Evolutionary conservation across 164 flowering plant genomes (phyloP), one percentile per base, ranked within the genome.

Genomic region (Cinnamomum chago): DNA sequence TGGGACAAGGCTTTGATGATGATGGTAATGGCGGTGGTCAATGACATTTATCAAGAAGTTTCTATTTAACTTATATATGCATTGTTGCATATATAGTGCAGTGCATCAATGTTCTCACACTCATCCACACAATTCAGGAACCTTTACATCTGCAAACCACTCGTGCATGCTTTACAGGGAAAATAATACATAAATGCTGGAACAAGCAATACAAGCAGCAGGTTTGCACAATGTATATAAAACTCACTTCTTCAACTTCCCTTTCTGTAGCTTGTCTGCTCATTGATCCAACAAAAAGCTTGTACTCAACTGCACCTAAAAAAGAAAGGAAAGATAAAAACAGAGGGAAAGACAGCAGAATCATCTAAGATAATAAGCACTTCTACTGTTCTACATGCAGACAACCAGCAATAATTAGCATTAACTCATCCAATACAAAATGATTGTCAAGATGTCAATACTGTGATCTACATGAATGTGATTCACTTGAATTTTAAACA

Each of bases 261-360:
- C 86, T 90, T 79, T 87, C 97, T 15, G 93, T 85, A 74, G 99
- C 96, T 76, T 90, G 97, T 79, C 85, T 95, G 84, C 90, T 92
- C 75, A 95, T 72, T 18, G 96, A 90, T n/a, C 95, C 97, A 75
- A 95, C 98, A 83, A 95, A 95, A 82, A 95, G 81, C 82, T 95
- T 95, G 88, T 82, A 86, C 83, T 95, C 98, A 62, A 84, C 87
- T 73, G 97, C 89, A 87, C 94, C 97, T 92, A 81, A 22, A 78
- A 86, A 55, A 24, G 60, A 55, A 55, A 55, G 9, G 60, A 78
- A 75, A 67, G 13, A 65, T 62, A 64, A 50, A 20, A 71, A 40
- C 58, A 67, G 55, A 24, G 72, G 52, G 25, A 27, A 72, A 65
- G 50, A 40, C 60, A 70, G 27, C 69, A 66, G 10, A 6, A 27